These are phyloP conservation scores for Penicillium sp. DNA, from an alignment of 2,329 filamentous ascomycete genomes.

Conservation along the genomic window DNA sequence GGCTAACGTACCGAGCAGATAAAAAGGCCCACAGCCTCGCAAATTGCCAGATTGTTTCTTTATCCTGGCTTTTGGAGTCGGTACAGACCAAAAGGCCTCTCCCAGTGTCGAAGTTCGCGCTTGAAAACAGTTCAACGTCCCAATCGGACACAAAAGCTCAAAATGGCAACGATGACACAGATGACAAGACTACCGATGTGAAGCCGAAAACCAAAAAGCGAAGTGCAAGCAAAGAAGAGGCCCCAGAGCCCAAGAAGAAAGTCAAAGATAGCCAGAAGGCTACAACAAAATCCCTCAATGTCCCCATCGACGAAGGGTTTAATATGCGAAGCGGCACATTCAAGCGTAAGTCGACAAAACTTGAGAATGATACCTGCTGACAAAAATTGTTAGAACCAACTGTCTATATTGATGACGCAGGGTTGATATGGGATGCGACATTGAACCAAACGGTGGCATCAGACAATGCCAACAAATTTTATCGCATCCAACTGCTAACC, in stretches of 20 bases:
- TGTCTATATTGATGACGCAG: conserved; percentile 68
- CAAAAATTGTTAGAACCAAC: conserved; percentile 3
- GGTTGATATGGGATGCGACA: conserved; percentile 74
- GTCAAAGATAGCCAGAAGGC: conserved; percentile 50
- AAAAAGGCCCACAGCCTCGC: conserved; percentile 50
- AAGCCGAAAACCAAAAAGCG: conserved; percentile 19
- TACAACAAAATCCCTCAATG: conserved; percentile 43
- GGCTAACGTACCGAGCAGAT: conserved; percentile 54
- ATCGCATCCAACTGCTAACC: conserved; percentile 67
- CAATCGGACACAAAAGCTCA: conserved; percentile 32
- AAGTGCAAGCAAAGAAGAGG: conserved; percentile 1
- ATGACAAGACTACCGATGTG: not conserved
- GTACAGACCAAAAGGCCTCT: conserved; percentile 45
- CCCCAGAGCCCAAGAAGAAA: conserved; percentile 32
- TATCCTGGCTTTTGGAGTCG: conserved; percentile 66
- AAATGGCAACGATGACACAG: conserved; percentile 23
- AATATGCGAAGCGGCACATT: not conserved
- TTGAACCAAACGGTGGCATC: conserved; percentile 75
- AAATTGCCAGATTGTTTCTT: conserved; percentile 57
- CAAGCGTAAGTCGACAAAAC: not conserved
- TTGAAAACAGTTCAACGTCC: conserved; percentile 20
- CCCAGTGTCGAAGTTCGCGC: conserved; percentile 41
- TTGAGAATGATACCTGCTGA: not conserved
- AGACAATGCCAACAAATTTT: conserved; percentile 82
- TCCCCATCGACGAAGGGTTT: conserved; percentile 51